Conservation (phyloP, 805 yeast genomes). For the Naumovozyma castellii region DNA sequence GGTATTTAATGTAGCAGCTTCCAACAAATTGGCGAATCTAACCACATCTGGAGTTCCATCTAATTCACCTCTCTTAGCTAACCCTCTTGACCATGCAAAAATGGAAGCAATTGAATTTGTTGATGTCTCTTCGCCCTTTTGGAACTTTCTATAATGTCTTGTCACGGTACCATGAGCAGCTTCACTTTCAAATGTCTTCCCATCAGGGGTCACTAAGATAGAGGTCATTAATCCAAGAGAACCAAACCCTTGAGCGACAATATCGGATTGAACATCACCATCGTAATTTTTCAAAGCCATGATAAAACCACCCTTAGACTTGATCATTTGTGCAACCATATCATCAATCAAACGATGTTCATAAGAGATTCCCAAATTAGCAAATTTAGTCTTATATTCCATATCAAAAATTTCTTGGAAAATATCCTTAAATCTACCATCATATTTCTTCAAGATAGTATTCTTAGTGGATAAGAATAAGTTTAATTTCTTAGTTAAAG, state of each 20-base stretch:
- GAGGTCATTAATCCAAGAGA: conserved; percentile 81
- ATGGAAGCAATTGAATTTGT: conserved; percentile 81
- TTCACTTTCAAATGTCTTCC: conserved; percentile 76
- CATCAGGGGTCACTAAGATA: conserved; percentile 74
- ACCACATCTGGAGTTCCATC: conserved; percentile 66
- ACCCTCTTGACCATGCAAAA: conserved; percentile 81
- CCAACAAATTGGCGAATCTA: conserved; percentile 55
- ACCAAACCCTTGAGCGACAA: conserved; percentile 82
- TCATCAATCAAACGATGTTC: conserved; percentile 80
- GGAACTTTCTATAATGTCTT: conserved; percentile 75
- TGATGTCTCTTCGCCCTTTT: conserved; percentile 73
- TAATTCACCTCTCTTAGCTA: conserved; percentile 70
- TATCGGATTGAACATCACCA: conserved; percentile 80
- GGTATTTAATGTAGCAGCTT: conserved; percentile 59
- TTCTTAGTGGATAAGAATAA: conserved; percentile 67
- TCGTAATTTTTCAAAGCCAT: conserved; percentile 78
- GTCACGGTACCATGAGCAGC: conserved; percentile 88
- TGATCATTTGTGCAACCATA: conserved; percentile 84
- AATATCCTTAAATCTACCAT: conserved; percentile 74
- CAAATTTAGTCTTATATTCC: conserved; percentile 48
- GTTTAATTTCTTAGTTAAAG: conserved; percentile 52
- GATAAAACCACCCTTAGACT: conserved; percentile 73
- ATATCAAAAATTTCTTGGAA: conserved; percentile 58
- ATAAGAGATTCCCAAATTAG: conserved; percentile 53
- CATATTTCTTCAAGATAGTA: conserved; percentile 73